Percentiles rank a stretch among this genome's conserved stretches.
These are phyloP conservation scores for Cicer bijugum DNA, from an alignment of 306 rosid genomes.

Conservation along the genomic window DNA sequence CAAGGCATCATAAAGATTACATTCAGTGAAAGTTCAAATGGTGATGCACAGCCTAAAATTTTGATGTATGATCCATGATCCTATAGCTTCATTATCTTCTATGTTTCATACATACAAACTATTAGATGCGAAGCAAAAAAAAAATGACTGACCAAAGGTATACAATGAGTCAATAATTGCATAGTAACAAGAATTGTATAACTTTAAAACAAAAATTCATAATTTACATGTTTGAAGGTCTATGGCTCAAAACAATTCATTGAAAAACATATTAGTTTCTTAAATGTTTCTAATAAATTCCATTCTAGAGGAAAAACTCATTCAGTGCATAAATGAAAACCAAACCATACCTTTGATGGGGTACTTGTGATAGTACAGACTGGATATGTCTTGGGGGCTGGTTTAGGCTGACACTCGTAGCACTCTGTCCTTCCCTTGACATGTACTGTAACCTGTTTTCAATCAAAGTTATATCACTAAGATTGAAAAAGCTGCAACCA, in stretches of 20 bases:
- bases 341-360: conserved; percentile 82
- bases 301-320: neutral
- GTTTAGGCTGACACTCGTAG: conserved; percentile 98
- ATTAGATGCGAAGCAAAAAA: conserved; percentile 19
- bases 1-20: conserved; percentile 1
- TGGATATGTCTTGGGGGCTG: conserved; percentile 96
- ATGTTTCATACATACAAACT: conserved; percentile 5
- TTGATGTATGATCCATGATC: neutral
- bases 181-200: neutral
- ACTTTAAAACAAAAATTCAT: neutral
- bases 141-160: conserved; percentile 15
- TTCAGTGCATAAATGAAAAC: conserved; percentile 22
- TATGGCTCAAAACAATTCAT: neutral
- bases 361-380: conserved; percentile 98
- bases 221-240: neutral
- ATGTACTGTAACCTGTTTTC: conserved; percentile 90
- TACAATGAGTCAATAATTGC: conserved; percentile 7
- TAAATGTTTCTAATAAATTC: conserved; percentile 6
- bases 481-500: conserved; percentile 17
- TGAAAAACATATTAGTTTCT: neutral
- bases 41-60: neutral
- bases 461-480: conserved; percentile 40
- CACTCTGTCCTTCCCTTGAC: conserved; percentile 96
- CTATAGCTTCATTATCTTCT: conserved; percentile 6
- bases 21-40: conserved; percentile 5